Base-by-base conservation (phyloP, 169 alveolate genomes). In the Theileria orientalis region DNA sequence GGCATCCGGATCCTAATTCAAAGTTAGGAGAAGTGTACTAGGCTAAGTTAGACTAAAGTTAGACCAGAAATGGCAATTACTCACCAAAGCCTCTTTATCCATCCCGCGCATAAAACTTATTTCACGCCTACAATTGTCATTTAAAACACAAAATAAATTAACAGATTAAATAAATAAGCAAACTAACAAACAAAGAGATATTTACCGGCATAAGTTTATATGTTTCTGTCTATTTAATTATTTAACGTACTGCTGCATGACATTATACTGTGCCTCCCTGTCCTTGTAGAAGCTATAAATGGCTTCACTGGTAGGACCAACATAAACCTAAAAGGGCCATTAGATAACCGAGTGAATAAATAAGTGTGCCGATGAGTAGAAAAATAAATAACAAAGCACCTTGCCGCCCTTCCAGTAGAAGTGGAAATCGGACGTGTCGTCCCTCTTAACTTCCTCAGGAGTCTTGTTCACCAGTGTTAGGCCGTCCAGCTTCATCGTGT, bases 341-440 rank as follows among this genome's bases (percentile, higher is more conserved):
- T 21, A 6, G 9, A 33, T 11, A 11, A 0, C 42, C 30, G 2
- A 44, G 5, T 57, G 19, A 16, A 5, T 33, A 5, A 5, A 1
- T 57, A 29, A 57, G 1, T 2, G 44, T 57, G 66, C 19, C 16
- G 32, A 57, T 19, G n/a, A 21, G n/a, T 19, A n/a, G 6, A 2
- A 2, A n/a, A 46, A 46, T 57, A 16, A 25, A 16, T n/a, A 16
- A 21, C 1, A 41, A 2, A 2, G 19, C 30, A 76, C 85, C 67
- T 78, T 74, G 14, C 87, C 87, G 52, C 72, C 77, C 74, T 87
- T 87, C 84, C 77, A 87, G 56, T 77, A 78, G 69, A 87, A 87
- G 72, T 87, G 93, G 54, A 87, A 87, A 69, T 83, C 85, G 41
- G 86, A 74, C 2, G 93, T 87, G 74, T 87, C 93, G 29, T 87